These are phyloP conservation scores for Sporothrix globosa DNA, from an alignment of 2,329 filamentous ascomycete species.

Conservation along the genomic window DNA sequence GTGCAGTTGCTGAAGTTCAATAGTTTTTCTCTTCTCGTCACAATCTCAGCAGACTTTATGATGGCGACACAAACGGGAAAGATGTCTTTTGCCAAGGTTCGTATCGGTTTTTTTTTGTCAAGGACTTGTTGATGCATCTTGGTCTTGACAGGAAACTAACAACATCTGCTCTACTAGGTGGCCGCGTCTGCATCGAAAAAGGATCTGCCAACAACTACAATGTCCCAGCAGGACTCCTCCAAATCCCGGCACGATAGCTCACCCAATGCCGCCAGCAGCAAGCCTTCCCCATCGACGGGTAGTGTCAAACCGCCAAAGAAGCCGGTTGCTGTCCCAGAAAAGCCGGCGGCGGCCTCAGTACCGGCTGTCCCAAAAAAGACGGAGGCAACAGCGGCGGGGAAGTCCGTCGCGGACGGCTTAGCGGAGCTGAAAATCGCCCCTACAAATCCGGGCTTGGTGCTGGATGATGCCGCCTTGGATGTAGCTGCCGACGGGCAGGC, in stretches of 20 bases:
- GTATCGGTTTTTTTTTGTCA: slow-evolving; percentile 34
- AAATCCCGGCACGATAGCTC: background rate
- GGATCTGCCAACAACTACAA: slow-evolving; percentile 37
- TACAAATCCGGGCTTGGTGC: slow-evolving; percentile 50
- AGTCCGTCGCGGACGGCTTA: slow-evolving; percentile 31
- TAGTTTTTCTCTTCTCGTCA: too few relatives aligned
- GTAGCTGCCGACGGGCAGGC: background rate
- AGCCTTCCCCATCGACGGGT: background rate
- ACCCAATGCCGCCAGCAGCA: slow-evolving; percentile 1
- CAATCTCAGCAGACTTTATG: slow-evolving; percentile 42
- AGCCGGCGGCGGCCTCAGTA: background rate
- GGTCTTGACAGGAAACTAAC: background rate
- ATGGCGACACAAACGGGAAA: slow-evolving; percentile 55
- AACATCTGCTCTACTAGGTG: slow-evolving; percentile 45
- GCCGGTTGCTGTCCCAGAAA: background rate
- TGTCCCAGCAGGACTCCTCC: background rate
- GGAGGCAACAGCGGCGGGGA: background rate
- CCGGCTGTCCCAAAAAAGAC: background rate
- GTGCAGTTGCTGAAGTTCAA: background rate
- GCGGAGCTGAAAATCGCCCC: slow-evolving; percentile 37
- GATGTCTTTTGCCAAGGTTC: slow-evolving; percentile 78
- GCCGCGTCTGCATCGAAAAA: slow-evolving; percentile 53
- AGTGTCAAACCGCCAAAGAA: slow-evolving; percentile 10
- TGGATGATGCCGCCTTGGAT: slow-evolving; percentile 52
- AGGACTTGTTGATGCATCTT: too few relatives aligned